These are phyloP conservation scores for Blastocystis sp. DNA, from an alignment of 352 stramenopile species.

Conservation along the genomic window DNA sequence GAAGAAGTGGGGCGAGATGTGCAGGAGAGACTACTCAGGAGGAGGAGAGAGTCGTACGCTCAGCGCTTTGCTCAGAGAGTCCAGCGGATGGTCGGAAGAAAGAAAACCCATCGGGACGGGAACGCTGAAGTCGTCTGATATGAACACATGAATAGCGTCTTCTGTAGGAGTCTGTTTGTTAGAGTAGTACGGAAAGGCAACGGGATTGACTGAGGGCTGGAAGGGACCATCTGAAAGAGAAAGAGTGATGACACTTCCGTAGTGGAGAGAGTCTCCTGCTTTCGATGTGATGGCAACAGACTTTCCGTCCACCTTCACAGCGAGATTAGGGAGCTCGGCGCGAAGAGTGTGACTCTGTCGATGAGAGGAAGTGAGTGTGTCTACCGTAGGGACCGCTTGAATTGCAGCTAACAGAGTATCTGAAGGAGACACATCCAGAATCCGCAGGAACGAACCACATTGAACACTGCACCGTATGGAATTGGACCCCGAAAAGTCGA, in stretches of 20 bases:
- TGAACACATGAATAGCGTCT: too few species aligned
- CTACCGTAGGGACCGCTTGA: too few species aligned
- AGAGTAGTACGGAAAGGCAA: too few species aligned
- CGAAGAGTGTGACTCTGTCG: too few species aligned
- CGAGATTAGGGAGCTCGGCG: neutral
- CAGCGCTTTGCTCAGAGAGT: neutral
- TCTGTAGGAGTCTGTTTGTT: too few species aligned
- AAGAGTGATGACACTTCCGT: conserved; percentile 11
- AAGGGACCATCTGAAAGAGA: too few species aligned
- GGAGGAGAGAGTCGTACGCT: neutral
- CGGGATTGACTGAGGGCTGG: too few species aligned
- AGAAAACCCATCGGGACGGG: too few species aligned
- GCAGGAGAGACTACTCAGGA: neutral
- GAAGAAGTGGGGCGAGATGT: neutral
- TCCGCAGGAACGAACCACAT: neutral
- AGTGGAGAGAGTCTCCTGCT: neutral
- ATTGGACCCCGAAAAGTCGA: neutral
- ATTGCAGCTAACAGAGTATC: neutral
- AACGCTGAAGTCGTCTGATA: too few species aligned
- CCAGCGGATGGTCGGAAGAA: neutral
- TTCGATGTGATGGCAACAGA: neutral
- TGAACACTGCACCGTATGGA: conserved; percentile 5
- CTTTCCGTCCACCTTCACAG: neutral
- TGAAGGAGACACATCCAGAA: neutral
- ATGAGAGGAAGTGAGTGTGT: too few species aligned